phyloP scores from a whole-genome alignment of 495 filamentous ascomycete genomes.

The Podospora didyma region DNA sequence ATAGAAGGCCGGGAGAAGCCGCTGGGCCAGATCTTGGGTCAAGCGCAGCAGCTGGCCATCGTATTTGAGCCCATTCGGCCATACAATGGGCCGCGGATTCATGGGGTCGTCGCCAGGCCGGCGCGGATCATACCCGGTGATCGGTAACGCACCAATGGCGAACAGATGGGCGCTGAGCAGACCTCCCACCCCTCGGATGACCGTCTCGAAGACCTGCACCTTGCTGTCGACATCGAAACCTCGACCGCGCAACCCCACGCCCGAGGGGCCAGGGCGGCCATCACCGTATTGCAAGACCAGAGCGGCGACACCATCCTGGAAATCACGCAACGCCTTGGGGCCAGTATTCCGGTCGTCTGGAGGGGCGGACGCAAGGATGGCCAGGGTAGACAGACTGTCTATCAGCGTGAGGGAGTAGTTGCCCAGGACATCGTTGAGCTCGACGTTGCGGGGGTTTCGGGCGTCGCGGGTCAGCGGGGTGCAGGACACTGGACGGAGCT shows the following conservation, averaged over 20 bases:
- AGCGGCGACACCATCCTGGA: slow-evolving; percentile 73
- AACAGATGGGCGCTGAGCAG: slow-evolving; percentile 91
- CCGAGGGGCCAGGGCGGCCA: slow-evolving; percentile 63
- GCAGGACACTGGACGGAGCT: slow-evolving; percentile 84
- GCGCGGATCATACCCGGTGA: slow-evolving; percentile 64
- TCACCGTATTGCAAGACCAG: slow-evolving; percentile 88
- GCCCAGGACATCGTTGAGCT: slow-evolving; percentile 90
- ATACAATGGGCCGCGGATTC: slow-evolving; percentile 54
- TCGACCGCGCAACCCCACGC: slow-evolving; percentile 66
- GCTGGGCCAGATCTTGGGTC: slow-evolving; percentile 75
- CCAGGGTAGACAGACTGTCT: slow-evolving; percentile 89
- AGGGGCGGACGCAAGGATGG: slow-evolving; percentile 74
- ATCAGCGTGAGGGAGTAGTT: slow-evolving; percentile 96
- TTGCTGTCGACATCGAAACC: slow-evolving; percentile 97
- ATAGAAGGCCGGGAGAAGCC: slow-evolving; percentile 86
- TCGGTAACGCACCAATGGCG: slow-evolving; percentile 82
- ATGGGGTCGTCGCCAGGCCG: slow-evolving; percentile 27
- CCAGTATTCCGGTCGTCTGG: slow-evolving; percentile 44
- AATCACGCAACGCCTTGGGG: slow-evolving; percentile 64
- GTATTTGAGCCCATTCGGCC: slow-evolving; percentile 78
- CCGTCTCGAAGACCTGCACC: slow-evolving; percentile 96
- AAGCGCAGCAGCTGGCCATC: slow-evolving; percentile 84
- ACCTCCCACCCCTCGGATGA: slow-evolving; percentile 89
- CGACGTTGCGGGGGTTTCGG: slow-evolving; percentile 74
- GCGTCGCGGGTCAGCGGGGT: slow-evolving; percentile 76